Base-by-base conservation (phyloP, 2,329 filamentous ascomycete species). In the Exutisphaerella laricina region DNA sequence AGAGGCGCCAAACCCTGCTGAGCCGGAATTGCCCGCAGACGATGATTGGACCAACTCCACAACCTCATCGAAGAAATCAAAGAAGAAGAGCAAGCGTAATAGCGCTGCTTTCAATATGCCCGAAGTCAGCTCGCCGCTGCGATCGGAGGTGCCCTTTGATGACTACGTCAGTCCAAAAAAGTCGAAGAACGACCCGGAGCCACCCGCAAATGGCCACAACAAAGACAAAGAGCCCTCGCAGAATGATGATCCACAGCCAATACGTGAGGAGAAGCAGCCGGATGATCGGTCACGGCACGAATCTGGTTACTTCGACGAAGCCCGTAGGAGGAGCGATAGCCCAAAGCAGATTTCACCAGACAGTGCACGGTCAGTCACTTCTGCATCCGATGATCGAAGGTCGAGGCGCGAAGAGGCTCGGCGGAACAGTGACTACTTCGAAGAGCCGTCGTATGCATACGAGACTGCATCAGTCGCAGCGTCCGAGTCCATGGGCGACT, bases 41-140 rank as follows among this genome's bases (percentile, higher is more conserved):
- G 39, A 41, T 7, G 58, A 59, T 21, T 51, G 45, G 37, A 34
- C 42, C 3, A 53, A 57, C 29, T 50, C 37, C 32, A 22, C 45
- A 7, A 43, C 54, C 4, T 18, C 45, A 16, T 32, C 35, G 17
- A 48, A 52, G 35, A 48, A 48, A 12, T 55, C 55, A 43, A 65
- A 70, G 50, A 68, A 63, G 41, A 73, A 63, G 55, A 58, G 56
- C 25, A 73, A 70, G 56, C 63, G 70, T 25, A 61, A 64, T 34
- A 70, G 66, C 41, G 60, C 62, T 38, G 61, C 57, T 21, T 70
- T 66, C 47, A 67, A 66, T 23, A 65, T 66, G 17, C 59, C 62
- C 6, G 61, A 62, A 13, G 60, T 67, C 7, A 65, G 66, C 43
- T 71, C 68, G 18, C 69, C 69, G 4, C 57, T 72, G 23, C 57